Base-by-base conservation (phyloP, 257 asterid genomes). In the Rehmannia glutinosa region DNA sequence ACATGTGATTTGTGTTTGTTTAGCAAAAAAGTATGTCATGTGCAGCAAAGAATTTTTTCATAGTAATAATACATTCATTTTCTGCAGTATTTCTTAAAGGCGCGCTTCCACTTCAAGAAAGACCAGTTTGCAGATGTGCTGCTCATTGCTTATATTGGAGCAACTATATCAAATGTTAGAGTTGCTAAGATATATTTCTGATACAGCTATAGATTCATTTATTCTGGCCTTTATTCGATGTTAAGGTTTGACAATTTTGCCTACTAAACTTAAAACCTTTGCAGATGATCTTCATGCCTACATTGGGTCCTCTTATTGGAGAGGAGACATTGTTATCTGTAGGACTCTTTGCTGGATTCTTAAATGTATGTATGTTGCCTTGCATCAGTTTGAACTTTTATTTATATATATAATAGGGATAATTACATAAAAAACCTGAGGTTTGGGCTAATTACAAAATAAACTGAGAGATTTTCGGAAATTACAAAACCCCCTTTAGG, bases 261-360 rank as follows among this genome's bases (percentile, higher is more conserved):
- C 5, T 50, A 27, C 32, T 35, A 62, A 47, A 53, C 24, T 27
- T 35, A 15, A 42, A 54, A 21, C 49, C 61, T 66, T 51, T 74
- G 71, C 88, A 91, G 97, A 73, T 91, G 73, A 12, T 88, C 58
- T 74, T 91, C 46, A 81, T 91, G 95, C 97, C 97, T 42, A 72
- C 72, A 38, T 63, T 91, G 61, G 92, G 85, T 62, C 96, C 95
- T 63, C 72, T 51, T 38, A 46, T 91, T 8, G 96, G 97, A 19
- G 97, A 88, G 82, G 86, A 82, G 69, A 84, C 72, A 62, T 65
- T 91, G 78, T 83, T 91, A 33, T 81, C 87, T 13, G 46, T 86
- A 8, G 97, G 92, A 23, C 84, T 86, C 64, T 83, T 86, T 73
- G 79, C 75, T 8, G 85, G 85, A 61, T 80, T 80, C 71, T 66